Evolutionary conservation across 371 early-diverging fungal species (phyloP).

Genomic region (Smittium mucronatum): DNA sequence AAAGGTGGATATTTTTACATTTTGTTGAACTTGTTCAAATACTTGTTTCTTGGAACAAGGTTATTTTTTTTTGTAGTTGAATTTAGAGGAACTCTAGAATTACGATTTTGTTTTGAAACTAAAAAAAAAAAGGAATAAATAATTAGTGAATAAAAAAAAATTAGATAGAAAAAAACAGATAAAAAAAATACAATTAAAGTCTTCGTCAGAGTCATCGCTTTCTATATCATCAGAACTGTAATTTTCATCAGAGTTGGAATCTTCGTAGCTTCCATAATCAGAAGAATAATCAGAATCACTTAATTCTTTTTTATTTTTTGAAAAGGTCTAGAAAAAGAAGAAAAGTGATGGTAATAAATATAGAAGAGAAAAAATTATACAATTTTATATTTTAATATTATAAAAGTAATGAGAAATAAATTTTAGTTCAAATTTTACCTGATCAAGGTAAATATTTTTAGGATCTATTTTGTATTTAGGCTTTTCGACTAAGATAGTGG

Average conservation of each 20-base stretch:
- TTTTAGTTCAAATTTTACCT: too few species aligned
- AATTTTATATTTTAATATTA: too few species aligned
- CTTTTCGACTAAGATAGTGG: too few species aligned
- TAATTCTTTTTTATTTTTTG: too few species aligned
- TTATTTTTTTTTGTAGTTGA: background rate
- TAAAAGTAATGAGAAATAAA: too few species aligned
- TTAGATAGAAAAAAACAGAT: too few species aligned
- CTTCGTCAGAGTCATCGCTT: background rate
- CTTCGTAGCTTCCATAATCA: background rate
- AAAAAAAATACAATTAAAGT: background rate
- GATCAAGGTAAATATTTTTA: too few species aligned
- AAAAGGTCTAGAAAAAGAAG: too few species aligned
- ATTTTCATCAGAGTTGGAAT: background rate
- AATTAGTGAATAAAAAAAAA: background rate
- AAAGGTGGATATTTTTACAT: background rate
- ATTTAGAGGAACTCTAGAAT: background rate
- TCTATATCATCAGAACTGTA: background rate
- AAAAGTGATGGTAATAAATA: too few species aligned
- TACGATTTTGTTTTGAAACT: background rate
- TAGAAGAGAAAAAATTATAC: too few species aligned
- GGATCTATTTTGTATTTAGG: too few species aligned
- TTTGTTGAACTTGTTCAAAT: background rate
- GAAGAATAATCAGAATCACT: background rate
- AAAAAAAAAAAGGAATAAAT: background rate
- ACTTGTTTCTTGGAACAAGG: background rate